Evolutionary conservation across 352 stramenopile species (phyloP).

Genomic region (Globisporangium abappressorium): DNA sequence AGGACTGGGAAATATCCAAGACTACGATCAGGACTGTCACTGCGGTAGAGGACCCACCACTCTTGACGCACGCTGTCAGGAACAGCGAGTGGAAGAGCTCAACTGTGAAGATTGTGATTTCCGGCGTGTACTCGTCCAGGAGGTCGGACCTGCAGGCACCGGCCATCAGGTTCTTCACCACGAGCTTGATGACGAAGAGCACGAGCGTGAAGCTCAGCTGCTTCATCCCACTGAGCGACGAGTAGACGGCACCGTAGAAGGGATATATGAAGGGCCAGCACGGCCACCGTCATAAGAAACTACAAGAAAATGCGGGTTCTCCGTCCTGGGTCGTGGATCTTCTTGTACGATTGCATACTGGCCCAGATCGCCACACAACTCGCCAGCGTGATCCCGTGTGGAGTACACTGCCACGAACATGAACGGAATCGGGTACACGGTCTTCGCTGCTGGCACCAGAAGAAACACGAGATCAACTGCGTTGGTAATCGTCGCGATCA

Average conservation of each 20-base stretch:
- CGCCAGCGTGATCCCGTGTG: neutral
- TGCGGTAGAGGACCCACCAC: neutral
- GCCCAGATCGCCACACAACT: too few relatives aligned
- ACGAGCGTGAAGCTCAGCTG: neutral
- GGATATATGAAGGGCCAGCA: neutral
- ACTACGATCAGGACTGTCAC: neutral
- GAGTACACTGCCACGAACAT: neutral
- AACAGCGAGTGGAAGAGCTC: conserved; percentile 2
- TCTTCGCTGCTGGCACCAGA: neutral
- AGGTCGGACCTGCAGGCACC: neutral
- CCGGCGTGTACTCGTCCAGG: neutral
- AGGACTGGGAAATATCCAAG: neutral
- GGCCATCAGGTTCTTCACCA: neutral
- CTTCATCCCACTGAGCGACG: neutral
- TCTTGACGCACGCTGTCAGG: neutral
- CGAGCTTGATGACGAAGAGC: neutral
- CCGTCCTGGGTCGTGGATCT: too few relatives aligned
- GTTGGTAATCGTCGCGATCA: neutral
- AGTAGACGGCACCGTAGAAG: neutral
- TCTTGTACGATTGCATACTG: too few relatives aligned
- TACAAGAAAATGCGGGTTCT: too few relatives aligned
- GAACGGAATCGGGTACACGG: neutral
- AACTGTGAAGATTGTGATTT: neutral
- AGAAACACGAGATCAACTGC: neutral
- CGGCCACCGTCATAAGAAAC: neutral